Conservation (phyloP, 1,284 basidiomycete species). For the Cryptococcus sp. region DNA sequence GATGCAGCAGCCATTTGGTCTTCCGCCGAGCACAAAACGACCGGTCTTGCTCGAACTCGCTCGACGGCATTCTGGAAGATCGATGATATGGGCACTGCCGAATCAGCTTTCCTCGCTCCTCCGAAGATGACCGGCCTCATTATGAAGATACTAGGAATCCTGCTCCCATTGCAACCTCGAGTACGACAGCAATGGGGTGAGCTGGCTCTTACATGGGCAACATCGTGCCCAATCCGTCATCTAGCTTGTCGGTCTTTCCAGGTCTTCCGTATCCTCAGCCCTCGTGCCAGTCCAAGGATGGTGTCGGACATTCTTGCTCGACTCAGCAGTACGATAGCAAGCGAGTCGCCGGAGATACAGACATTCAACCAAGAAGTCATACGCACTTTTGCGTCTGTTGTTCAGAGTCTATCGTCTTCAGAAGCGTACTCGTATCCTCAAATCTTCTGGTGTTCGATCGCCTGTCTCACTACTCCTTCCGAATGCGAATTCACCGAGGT, state of each 20-base stretch:
- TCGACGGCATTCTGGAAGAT: slow-evolving; percentile 68
- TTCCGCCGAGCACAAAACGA: slow-evolving; percentile 60
- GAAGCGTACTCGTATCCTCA: slow-evolving; percentile 68
- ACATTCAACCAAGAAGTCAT: slow-evolving; percentile 82
- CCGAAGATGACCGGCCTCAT: slow-evolving; percentile 74
- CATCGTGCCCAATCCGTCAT: slow-evolving; percentile 79
- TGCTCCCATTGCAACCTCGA: slow-evolving; percentile 68
- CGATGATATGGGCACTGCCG: slow-evolving; percentile 58
- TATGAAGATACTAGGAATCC: slow-evolving; percentile 65
- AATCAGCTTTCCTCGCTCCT: slow-evolving; percentile 45
- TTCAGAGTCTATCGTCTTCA: slow-evolving; percentile 62
- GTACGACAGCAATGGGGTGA: slow-evolving; percentile 78
- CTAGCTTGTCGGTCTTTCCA: slow-evolving; percentile 88
- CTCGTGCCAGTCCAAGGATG: slow-evolving; percentile 69
- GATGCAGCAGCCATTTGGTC: slow-evolving; percentile 34
- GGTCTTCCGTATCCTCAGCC: slow-evolving; percentile 81
- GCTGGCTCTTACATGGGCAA: slow-evolving; percentile 80
- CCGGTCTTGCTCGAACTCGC: slow-evolving; percentile 54
- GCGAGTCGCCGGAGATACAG: slow-evolving; percentile 69
- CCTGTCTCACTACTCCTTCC: slow-evolving; percentile 78
- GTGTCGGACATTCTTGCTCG: slow-evolving; percentile 79
- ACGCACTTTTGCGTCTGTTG: slow-evolving; percentile 71
- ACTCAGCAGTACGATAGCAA: slow-evolving; percentile 80
- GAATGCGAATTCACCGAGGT: slow-evolving; percentile 78
- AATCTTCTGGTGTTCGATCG: slow-evolving; percentile 83